Evolutionary conservation across 1,284 basidiomycete genomes (phyloP).

Genomic region (Trichosporon ovoides): DNA sequence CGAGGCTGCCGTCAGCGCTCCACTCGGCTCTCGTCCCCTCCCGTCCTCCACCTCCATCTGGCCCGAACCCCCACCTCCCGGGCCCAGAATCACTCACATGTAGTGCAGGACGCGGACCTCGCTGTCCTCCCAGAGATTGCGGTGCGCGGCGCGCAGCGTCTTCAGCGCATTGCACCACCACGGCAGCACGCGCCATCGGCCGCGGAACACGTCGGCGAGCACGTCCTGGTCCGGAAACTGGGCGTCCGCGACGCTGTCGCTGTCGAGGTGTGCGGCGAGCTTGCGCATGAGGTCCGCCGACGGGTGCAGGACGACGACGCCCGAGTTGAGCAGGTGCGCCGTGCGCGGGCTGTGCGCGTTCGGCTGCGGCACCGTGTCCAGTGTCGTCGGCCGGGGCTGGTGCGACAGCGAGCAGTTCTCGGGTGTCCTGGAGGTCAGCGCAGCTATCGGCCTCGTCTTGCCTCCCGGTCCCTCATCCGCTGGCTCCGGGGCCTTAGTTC

Average conservation of each 20-base stretch:
- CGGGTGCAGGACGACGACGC: slow-evolving; percentile 80
- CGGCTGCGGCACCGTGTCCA: slow-evolving; percentile 49
- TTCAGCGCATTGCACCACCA: slow-evolving; percentile 53
- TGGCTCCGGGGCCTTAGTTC: too few relatives aligned
- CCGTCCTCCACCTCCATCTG: neutral
- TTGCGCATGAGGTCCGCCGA: slow-evolving; percentile 51
- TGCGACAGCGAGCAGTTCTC: slow-evolving; percentile 78
- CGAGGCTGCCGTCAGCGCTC: slow-evolving; percentile 32
- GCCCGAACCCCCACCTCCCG: neutral
- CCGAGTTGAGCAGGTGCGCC: slow-evolving; percentile 76
- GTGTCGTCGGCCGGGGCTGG: slow-evolving; percentile 55
- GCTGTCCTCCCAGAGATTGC: slow-evolving; percentile 48
- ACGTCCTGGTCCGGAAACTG: slow-evolving; percentile 91
- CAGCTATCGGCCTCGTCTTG: too few relatives aligned
- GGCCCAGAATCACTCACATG: slow-evolving; percentile 35
- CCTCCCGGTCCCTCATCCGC: too few relatives aligned
- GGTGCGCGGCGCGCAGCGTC: slow-evolving; percentile 47
- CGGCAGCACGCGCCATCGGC: slow-evolving; percentile 50
- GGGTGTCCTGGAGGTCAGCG: slow-evolving; percentile 62
- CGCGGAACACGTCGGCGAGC: slow-evolving; percentile 70
- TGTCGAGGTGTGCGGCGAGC: slow-evolving; percentile 61
- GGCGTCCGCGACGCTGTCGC: slow-evolving; percentile 64
- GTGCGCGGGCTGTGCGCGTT: slow-evolving; percentile 60
- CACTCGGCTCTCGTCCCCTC: too few relatives aligned
- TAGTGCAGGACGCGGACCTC: slow-evolving; percentile 49